A percentile compares a stretch with the other conserved stretches of the same genome.
Evolutionary conservation across 2,329 filamentous ascomycete species (phyloP).

Genomic region (Alternaria sp.): DNA sequence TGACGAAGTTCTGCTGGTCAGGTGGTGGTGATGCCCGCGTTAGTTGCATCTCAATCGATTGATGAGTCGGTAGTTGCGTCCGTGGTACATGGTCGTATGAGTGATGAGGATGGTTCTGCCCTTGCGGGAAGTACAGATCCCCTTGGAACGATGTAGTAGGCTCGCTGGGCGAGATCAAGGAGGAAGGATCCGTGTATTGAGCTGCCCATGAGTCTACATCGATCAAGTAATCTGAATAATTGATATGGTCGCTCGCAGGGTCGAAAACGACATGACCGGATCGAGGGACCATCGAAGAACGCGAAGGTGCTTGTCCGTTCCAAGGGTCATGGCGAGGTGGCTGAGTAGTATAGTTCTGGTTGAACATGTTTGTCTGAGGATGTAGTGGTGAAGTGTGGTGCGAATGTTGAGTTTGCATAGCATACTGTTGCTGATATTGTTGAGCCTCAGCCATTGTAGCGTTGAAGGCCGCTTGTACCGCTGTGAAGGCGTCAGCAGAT

Average conservation of each 20-base stretch:
- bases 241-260: conserved; percentile 36
- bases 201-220: conserved; percentile 37
- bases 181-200: conserved; percentile 38
- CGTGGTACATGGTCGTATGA: conserved; percentile 24
- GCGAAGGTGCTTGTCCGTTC: conserved; percentile 40
- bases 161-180: conserved; percentile 41
- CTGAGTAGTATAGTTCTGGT: conserved; percentile 37
- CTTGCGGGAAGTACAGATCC: conserved; percentile 25
- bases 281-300: conserved; percentile 38
- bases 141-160: conserved; percentile 35
- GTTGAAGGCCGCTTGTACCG: conserved; percentile 35
- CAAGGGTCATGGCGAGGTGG: conserved; percentile 42
- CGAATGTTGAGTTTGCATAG: conserved; percentile 23
- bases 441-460: conserved; percentile 32
- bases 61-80: conserved; percentile 22
- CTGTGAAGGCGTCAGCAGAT: conserved; percentile 29
- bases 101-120: conserved; percentile 23
- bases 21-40: conserved; percentile 36
- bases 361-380: conserved; percentile 26
- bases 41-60: conserved; percentile 34
- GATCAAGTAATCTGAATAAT: conserved; percentile 30
- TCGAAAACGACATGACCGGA: conserved; percentile 43
- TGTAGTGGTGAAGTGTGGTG: conserved; percentile 28
- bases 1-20: conserved; percentile 37
- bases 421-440: conserved; percentile 33